Evolutionary conservation across 2,329 filamentous ascomycete genomes (phyloP), one percentile per base, ranked within the genome.

Genomic region (Pseudogymnoascus sp.): DNA sequence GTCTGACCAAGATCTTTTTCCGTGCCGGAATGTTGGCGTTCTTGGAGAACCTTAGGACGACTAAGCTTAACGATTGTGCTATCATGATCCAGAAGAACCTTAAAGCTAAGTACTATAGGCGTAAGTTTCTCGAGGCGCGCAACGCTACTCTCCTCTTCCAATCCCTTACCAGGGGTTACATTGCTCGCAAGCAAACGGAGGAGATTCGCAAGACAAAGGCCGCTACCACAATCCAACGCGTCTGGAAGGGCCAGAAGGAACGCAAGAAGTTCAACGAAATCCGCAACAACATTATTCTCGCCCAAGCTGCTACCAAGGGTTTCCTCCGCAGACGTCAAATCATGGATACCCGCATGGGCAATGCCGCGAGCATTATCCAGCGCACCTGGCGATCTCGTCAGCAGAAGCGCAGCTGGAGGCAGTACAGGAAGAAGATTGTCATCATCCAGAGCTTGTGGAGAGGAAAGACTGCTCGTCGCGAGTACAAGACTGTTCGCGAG

Each of bases 31-130:
- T 99, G 94, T 86, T 99, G 68, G 94, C 94, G 6, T 97, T 97
- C 78, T 79, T 99, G 58, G 94, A 99, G 76, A 97, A 97, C 67
- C 81, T 97, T 66, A 86, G 94, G 62, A 97, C 94, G 11, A 90
- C 82, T 66, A 87, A 92, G 62, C 81, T 99, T 71, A 97, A 96
- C 72, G 89, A 91, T 67, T 96, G 92, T 67, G 94, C 94, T 11
- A 90, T 96, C 68, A 89, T 99, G 86, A 99, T 99, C 61, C 94
- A 99, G 76, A 99, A 99, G 86, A 99, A 99, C 71, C 78, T 99
- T 61, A 89, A 87, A 65, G 91, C 91, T 73, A 96, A 96, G 75
- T 97, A 96, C 77, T 97, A 97, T 76, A 87, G 94, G 62, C 88
- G 88, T 68, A 89, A 88, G 70, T 99, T 96, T 73, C 81, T 99